Evolutionary conservation across 306 rosid genomes (phyloP), one percentile per base, ranked within the genome.

Genomic region (Pachyrhizus erosus): DNA sequence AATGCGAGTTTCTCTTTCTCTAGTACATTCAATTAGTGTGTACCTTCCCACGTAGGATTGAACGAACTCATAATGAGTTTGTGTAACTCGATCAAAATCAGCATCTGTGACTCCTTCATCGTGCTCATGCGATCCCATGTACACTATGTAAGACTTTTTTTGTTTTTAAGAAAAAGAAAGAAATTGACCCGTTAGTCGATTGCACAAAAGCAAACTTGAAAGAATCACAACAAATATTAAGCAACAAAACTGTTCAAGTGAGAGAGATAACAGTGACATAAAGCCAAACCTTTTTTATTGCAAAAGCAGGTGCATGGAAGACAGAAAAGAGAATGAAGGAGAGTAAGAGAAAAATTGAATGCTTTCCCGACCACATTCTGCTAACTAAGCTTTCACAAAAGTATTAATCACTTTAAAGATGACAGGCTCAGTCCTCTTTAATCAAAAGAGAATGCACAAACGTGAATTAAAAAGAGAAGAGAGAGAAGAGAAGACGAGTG

Each of bases 81-180:
- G 73, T 24, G 85, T 81, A 6, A 87, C 98, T 46, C 76, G 66
- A 34, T 86, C 64, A 61, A 89, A 87, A 72, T 88, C 90, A 33
- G 84, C 87, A 13, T 79, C 80, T 20, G 92, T 83, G 27, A 68
- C 86, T 20, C 76, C 75, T 49, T 77, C 86, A 14, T 84, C 90
- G 79, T 91, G 97, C 14, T 89, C 80, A 75, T 91, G 98, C 0
- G 94, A 89, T 78, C 98, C 98, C 73, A 93, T 73, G 87, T 91
- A 89, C 74, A 93, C 97, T 80, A 93, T 49, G 72, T 93, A 91
- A 2, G 92, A 60, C 97, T 91, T 23, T 89, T 90, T 34, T 90
- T 27, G 17, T 9, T 52, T 24, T 27, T 3, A 37, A 66, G 24
- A 15, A 8, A 43, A 21, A 46, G 46, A 23, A 33, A 31, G 14